Evolutionary conservation across 306 rosid species (phyloP), one percentile per base, ranked within the genome.

Genomic region (Mucuna pruriens): DNA sequence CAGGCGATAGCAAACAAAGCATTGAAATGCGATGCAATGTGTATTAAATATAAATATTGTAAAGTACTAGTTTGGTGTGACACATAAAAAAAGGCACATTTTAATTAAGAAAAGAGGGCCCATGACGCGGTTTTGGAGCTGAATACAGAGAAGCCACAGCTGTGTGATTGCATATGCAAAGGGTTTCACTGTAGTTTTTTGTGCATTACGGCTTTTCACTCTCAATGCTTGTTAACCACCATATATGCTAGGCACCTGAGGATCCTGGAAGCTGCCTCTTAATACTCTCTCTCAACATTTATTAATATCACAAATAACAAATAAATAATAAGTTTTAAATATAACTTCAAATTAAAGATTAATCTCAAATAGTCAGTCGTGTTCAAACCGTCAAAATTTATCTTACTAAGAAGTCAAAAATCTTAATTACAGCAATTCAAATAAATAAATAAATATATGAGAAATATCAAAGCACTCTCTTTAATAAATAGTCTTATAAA

Each of bases 131-230:
- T 91, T 91, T 94, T 65, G 61, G 85, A 83, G 81, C 61, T 87
- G 94, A 75, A 64, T 89, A 74, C 97, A 94, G 98, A 76, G 83
- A 66, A 83, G 88, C 81, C 83, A 80, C 92, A 94, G 98, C 98
- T 94, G 93, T 92, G 61, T 58, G 39, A 49, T 55, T 68, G 67
- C 83, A 82, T 76, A 38, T 22, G 71, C 83, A 82, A 42, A 40
- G n/a, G 23, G 70, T 58, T 36, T 63, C 54, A 40, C 57, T 46
- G 60, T 19, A 20, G 5, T 26, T 0, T 54, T 85, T 66, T 58
- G 7, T 75, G 71, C 78, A 60, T 74, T 74, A 54, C 87, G 68
- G 58, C 78, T 81, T 42, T 5, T 4, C 16, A 11, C 64, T 34
- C 62, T 17, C 5, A 70, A 19, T n/a, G 7, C 84, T 29, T 70